Percentiles rank a stretch among this genome's conserved stretches.
These are phyloP conservation scores for Fallopia convolvulus DNA, from an alignment of 148 eudicot genomes.

Conservation along the genomic window DNA sequence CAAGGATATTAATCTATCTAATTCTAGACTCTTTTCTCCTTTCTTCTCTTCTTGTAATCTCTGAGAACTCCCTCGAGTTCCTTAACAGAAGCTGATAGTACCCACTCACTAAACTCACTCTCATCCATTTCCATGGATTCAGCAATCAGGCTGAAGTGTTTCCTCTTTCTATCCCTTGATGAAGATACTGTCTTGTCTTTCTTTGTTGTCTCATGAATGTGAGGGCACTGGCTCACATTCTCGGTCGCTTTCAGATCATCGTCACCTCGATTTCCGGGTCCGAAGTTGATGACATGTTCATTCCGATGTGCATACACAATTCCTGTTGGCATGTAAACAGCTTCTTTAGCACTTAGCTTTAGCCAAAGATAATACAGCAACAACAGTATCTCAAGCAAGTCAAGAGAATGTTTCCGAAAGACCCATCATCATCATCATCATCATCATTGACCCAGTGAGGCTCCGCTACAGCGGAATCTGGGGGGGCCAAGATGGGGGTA, in stretches of 20 bases:
- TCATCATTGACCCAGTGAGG: no score
- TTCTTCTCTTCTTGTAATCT: slow-evolving; percentile 46
- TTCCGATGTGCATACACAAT: slow-evolving; percentile 83
- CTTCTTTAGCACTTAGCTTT: slow-evolving; percentile 3
- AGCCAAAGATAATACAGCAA: neutral
- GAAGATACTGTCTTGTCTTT: slow-evolving; percentile 14
- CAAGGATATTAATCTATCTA: neutral
- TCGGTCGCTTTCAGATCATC: slow-evolving; percentile 12
- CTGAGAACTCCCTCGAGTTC: slow-evolving; percentile 44
- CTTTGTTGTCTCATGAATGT: slow-evolving; percentile 1
- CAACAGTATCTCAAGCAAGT: no score
- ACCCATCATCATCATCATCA: no score
- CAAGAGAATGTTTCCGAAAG: no score
- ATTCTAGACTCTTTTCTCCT: slow-evolving; percentile 11
- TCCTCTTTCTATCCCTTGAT: slow-evolving; percentile 34
- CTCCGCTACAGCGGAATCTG: no score
- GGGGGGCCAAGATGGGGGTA: no score
- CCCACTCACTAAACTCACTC: slow-evolving; percentile 58
- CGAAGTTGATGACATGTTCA: slow-evolving; percentile 62
- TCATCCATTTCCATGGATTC: slow-evolving; percentile 47
- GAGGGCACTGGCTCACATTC: slow-evolving; percentile 19
- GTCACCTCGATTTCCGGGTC: slow-evolving; percentile 24
- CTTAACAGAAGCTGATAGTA: slow-evolving; percentile 44
- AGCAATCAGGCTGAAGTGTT: slow-evolving; percentile 46
- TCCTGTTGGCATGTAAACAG: slow-evolving; percentile 35